A percentile compares a stretch with the other conserved stretches of the same genome.
Conservation (phyloP, 1,284 basidiomycete genomes). For the Phylloboletellus chloephorus region DNA sequence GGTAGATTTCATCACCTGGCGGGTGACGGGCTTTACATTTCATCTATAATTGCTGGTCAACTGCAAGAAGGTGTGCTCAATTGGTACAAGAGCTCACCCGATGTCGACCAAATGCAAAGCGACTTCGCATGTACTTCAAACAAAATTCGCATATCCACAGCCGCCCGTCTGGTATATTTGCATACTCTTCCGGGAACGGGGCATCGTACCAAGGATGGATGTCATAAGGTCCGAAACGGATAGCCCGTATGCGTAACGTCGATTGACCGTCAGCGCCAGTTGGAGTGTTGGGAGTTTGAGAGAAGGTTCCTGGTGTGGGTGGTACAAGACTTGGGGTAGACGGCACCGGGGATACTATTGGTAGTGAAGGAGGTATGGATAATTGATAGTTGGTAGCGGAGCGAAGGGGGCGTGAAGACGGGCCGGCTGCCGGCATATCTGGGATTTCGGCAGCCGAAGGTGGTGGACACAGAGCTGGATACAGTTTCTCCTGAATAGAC, state of each 20-base stretch:
- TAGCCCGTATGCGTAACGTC: constrained; percentile 71
- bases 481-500: constrained; percentile 46
- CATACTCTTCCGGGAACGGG: constrained; percentile 97
- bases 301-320: constrained; percentile 33
- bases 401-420: constrained; percentile 61
- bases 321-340: constrained; percentile 37
- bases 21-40: constrained; percentile 96
- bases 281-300: constrained; percentile 26
- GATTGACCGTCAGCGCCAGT: constrained; percentile 31
- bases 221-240: constrained; percentile 92
- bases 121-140: constrained; percentile 97
- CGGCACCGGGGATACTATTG: constrained; percentile 33
- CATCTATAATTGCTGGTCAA: constrained; percentile 45
- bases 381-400: constrained; percentile 43
- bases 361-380: constrained; percentile 30
- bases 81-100: constrained; percentile 47
- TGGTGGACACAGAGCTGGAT: constrained; percentile 37
- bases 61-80: constrained; percentile 13
- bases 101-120: constrained; percentile 85
- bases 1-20: constrained; percentile 97
- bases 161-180: constrained; percentile 86
- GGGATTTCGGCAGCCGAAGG: constrained; percentile 33
- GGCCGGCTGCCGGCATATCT: constrained; percentile 48
- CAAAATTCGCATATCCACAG: constrained; percentile 99
- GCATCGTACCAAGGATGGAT: constrained; percentile 99